Evolutionary conservation across 305 asterid genomes (phyloP).

Genomic region (Stenogyne calaminthoides): DNA sequence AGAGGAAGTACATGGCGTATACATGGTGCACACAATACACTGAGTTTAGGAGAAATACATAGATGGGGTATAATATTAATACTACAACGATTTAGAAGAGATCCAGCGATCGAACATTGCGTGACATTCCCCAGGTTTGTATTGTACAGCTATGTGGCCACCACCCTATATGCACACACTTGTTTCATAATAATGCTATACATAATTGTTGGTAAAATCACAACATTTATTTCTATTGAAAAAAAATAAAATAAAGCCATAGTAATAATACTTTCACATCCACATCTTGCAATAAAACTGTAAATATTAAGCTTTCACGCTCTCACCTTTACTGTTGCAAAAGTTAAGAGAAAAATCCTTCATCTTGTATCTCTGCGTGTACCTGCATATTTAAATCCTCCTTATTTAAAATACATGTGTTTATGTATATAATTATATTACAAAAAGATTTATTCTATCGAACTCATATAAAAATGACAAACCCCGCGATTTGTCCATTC

Average conservation of each 20-base stretch:
- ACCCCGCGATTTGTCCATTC: conserved; percentile 32
- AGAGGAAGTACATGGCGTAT: too few species aligned
- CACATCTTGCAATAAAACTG: background rate
- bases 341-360: conserved; percentile 19
- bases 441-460: too few species aligned
- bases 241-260: background rate
- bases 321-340: conserved; percentile 26
- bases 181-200: background rate
- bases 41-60: too few species aligned
- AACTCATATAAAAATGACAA: background rate
- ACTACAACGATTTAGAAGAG: background rate
- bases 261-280: background rate
- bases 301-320: background rate
- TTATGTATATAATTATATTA: background rate
- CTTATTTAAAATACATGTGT: too few species aligned
- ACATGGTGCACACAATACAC: too few species aligned
- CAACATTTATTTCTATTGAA: background rate
- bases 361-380: conserved; percentile 18
- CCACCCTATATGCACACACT: conserved; percentile 20
- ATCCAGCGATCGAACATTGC: conserved; percentile 26
- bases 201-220: too few species aligned
- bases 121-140: conserved; percentile 8
- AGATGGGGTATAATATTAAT: background rate
- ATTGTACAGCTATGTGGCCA: conserved; percentile 25
- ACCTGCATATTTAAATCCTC: conserved; percentile 6